Base-by-base conservation (phyloP, 768 basidiomycete genomes). In the Mycena leptocephala region DNA sequence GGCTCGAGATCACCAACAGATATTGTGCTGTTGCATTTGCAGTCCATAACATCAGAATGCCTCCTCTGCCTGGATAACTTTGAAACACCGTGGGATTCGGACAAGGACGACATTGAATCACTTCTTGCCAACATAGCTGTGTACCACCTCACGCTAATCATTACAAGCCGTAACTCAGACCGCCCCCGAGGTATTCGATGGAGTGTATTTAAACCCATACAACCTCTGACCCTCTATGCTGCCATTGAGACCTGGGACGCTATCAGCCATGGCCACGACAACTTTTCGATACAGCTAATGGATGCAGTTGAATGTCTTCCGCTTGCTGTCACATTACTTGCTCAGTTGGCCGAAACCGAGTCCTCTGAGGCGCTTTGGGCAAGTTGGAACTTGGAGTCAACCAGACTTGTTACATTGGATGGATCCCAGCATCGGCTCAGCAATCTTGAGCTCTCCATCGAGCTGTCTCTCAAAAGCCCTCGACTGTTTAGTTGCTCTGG, bases 31-130 rank as follows among this genome's bases (percentile, higher is more conserved):
- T 65, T 13, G 70, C 83, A 26, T 55, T 77, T n/a, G 58, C 43
- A 63, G 43, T 22, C 58, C 61, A 56, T 48, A 53, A 18, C 72
- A 76, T 14, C 41, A 28, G 20, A 63, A 43, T 79, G 67, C 51
- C 61, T 86, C 20, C 39, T 86, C 51, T 78, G 83, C 14, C 70
- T 86, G 11, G 85, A 86, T 65, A 86, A 86, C 61, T 82, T 86
- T 11, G 85, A 86, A 73, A 84, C 84, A 2, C 78, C 81, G 0
- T 86, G 84, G 84, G 83, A 84, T 56, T 72, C 80, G 1, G 72
- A 78, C n/a, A 64, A 75, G 9, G 80, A 76, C 26, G 80, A 79
- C 1, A 72, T 84, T 2, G 85, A 86, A 74, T 37, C 37, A 5
- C 59, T 84, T 10, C 75, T 85, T 14, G 62, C 65, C 18, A 70